Percentiles rank a stretch among this genome's conserved stretches.
Evolutionary conservation across 176 grass and related monocot genomes (phyloP).

Genomic region (Aegilops umbellulata): DNA sequence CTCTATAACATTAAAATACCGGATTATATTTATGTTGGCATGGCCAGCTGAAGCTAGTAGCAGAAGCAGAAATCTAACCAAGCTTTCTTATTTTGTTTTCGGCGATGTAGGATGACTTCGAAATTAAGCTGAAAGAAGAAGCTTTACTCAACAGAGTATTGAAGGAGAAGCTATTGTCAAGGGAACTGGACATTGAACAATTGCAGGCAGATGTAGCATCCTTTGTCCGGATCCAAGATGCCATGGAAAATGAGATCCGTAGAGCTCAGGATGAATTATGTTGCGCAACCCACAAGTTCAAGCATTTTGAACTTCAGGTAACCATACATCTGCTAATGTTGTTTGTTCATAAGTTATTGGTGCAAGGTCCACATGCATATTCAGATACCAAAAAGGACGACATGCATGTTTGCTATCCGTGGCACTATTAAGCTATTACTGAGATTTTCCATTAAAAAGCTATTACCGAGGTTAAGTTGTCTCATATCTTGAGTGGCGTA

Average conservation of each 20-base stretch:
- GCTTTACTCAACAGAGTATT: conserved; percentile 57
- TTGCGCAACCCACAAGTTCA: conserved; percentile 51
- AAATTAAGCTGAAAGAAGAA: conserved; percentile 67
- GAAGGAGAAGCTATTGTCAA: conserved; percentile 58
- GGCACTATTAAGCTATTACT: background rate
- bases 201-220: conserved; percentile 59
- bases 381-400: background rate
- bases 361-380: background rate
- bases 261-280: conserved; percentile 58
- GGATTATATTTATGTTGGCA: background rate
- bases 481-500: background rate
- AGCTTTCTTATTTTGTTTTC: conserved; percentile 17
- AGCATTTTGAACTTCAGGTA: conserved; percentile 74
- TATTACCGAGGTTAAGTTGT: background rate
- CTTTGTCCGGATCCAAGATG: conserved; percentile 48
- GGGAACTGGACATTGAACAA: conserved; percentile 65
- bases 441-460: background rate
- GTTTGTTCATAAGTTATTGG: background rate
- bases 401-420: background rate
- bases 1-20: background rate
- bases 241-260: conserved; percentile 54
- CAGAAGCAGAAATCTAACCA: conserved; percentile 13
- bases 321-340: background rate
- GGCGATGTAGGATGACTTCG: conserved; percentile 52
- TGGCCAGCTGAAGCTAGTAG: background rate